Percentiles rank a stretch among this genome's conserved stretches.
Evolutionary conservation across 208 protist species (phyloP).

Genomic region (Acanthamoeba rhysodes): DNA sequence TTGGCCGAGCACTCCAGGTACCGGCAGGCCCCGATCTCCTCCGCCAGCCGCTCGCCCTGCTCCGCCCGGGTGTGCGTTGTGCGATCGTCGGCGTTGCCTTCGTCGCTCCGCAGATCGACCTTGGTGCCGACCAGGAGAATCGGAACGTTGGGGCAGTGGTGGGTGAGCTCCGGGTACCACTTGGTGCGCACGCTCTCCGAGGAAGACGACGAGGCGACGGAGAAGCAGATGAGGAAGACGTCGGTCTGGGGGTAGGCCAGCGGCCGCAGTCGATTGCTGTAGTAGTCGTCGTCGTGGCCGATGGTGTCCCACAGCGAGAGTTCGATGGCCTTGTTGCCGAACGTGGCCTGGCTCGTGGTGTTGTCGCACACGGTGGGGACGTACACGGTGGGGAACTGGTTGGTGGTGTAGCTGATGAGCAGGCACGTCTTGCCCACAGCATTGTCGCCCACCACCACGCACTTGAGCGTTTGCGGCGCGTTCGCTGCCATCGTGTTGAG

Average conservation of each 20-base stretch:
- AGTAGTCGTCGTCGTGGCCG: background rate
- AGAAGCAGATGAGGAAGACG: slow-evolving; percentile 33
- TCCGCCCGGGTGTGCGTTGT: background rate
- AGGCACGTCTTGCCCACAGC: background rate
- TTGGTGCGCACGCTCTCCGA: background rate
- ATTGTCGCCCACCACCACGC: background rate
- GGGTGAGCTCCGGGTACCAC: background rate
- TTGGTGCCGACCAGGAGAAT: slow-evolving; percentile 2
- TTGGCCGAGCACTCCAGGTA: slow-evolving; percentile 23
- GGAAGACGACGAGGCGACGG: background rate
- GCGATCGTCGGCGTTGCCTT: background rate
- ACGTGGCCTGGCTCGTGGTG: background rate
- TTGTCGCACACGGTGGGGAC: no score
- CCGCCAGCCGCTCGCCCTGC: background rate
- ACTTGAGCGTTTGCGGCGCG: background rate
- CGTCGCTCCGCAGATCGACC: background rate
- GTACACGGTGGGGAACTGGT: background rate
- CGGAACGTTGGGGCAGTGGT: background rate
- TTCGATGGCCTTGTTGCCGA: background rate
- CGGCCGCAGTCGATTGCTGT: background rate
- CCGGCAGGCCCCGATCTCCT: background rate
- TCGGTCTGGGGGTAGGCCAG: background rate
- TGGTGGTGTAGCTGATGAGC: background rate
- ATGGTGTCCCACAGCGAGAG: background rate
- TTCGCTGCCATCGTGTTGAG: no score